Conservation (phyloP, 176 grass and related monocot species). For the Carex kokanica region DNA sequence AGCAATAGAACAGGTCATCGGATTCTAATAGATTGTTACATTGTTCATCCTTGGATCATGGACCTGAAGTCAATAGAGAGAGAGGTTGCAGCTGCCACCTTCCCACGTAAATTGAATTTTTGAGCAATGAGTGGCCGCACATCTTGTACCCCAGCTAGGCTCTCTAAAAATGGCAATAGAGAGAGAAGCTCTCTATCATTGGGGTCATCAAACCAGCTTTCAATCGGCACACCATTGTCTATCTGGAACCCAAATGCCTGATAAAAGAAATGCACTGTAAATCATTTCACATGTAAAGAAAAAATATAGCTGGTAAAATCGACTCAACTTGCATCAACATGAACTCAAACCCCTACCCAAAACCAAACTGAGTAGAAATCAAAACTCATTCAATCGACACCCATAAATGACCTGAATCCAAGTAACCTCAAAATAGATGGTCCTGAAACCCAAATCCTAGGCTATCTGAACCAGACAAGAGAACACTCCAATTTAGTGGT, state of each 20-base stretch:
- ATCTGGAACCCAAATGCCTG: conserved; percentile 93
- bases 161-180: conserved; percentile 72
- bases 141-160: conserved; percentile 59
- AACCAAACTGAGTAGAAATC: background rate
- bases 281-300: background rate
- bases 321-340: background rate
- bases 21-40: background rate
- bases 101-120: conserved; percentile 70
- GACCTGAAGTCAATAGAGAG: conserved; percentile 53
- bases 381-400: background rate
- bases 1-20: conserved; percentile 8
- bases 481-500: background rate
- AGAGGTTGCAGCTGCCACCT: conserved; percentile 52
- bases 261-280: background rate
- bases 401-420: background rate
- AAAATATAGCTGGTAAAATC: background rate
- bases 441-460: background rate
- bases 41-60: conserved; percentile 19
- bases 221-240: conserved; percentile 85
- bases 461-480: background rate
- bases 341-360: background rate
- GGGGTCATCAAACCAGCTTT: conserved; percentile 86
- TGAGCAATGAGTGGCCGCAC: conserved; percentile 56
- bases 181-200: conserved; percentile 59
- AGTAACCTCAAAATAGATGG: conserved; percentile 3